Evolutionary conservation across 2,329 filamentous ascomycete genomes (phyloP).

Genomic region (Pestalotiopsis sp.): DNA sequence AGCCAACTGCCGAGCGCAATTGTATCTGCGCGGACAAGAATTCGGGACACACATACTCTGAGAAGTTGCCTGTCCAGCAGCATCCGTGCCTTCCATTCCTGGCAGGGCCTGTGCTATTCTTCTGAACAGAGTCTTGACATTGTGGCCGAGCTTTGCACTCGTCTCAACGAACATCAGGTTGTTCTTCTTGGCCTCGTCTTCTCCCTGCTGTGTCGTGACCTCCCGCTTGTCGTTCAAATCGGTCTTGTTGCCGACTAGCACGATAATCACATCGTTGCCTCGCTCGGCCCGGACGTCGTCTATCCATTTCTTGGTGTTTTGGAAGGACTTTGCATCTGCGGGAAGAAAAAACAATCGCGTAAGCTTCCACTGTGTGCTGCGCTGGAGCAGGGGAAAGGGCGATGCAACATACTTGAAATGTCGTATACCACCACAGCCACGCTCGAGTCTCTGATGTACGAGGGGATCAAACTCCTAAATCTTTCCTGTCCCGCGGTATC

Average conservation of each 20-base stretch:
- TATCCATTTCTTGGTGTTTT: conserved; percentile 99
- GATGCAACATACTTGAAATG: conserved; percentile 72
- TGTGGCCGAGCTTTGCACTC: conserved; percentile 95
- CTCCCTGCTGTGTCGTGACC: conserved; percentile 93
- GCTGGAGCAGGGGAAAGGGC: not conserved
- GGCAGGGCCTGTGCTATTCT: conserved; percentile 97
- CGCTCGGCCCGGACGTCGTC: conserved; percentile 96
- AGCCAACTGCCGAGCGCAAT: conserved; percentile 21
- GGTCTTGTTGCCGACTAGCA: conserved; percentile 98
- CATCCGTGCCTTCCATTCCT: conserved; percentile 92
- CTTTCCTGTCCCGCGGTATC: conserved; percentile 97
- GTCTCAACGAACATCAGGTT: conserved; percentile 99
- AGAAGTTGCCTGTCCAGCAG: conserved; percentile 69
- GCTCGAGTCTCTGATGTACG: conserved; percentile 96
- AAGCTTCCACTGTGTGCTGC: conserved; percentile 17
- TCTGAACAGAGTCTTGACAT: conserved; percentile 96
- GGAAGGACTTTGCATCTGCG: conserved; percentile 88
- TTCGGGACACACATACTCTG: conserved; percentile 68
- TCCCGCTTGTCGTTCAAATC: conserved; percentile 98
- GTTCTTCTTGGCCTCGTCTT: conserved; percentile 97
- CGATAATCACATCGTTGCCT: conserved; percentile 98
- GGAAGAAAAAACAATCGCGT: conserved; percentile 16
- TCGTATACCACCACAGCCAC: conserved; percentile 99
- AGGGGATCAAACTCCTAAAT: conserved; percentile 95
- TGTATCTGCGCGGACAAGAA: too few species aligned